Percentiles rank a stretch among this genome's conserved stretches.
Evolutionary conservation across 1,284 basidiomycete species (phyloP).

Genomic region (Calocybe gambosa): DNA sequence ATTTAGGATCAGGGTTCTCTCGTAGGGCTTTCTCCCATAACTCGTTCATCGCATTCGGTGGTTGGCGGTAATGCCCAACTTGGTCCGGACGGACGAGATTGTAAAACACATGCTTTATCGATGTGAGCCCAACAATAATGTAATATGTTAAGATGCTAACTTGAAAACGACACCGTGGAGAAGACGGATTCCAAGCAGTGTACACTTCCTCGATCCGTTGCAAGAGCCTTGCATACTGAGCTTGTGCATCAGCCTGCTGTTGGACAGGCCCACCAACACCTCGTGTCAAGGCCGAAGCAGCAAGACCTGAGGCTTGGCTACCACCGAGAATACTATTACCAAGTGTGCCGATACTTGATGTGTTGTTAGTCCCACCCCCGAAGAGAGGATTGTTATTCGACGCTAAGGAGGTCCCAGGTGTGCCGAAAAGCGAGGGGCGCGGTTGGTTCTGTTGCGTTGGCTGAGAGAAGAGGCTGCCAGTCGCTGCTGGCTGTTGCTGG

Average conservation of each 20-base stretch:
- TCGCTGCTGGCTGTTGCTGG: conserved; percentile 19
- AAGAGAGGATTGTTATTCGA: conserved; percentile 22
- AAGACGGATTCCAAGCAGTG: conserved; percentile 67
- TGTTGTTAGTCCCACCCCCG: conserved; percentile 24
- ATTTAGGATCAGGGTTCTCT: conserved; percentile 79
- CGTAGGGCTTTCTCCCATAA: conserved; percentile 77
- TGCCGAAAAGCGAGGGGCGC: conserved; percentile 16
- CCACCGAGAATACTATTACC: conserved; percentile 19
- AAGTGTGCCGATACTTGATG: conserved; percentile 24
- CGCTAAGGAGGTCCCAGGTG: conserved; percentile 1
- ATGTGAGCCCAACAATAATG: neutral
- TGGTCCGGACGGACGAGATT: conserved; percentile 78
- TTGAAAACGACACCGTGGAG: conserved; percentile 76
- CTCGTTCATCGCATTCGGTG: conserved; percentile 69
- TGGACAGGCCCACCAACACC: conserved; percentile 33
- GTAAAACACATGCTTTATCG: conserved; percentile 71
- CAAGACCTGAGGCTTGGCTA: conserved; percentile 27
- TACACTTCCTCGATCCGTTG: conserved; percentile 64
- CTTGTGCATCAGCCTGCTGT: conserved; percentile 52
- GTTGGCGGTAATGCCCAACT: conserved; percentile 67
- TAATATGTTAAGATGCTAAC: conserved; percentile 33
- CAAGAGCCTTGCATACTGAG: conserved; percentile 51
- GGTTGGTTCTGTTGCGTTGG: conserved; percentile 9
- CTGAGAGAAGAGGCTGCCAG: conserved; percentile 14
- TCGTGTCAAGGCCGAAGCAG: conserved; percentile 27